A percentile compares a stretch with the other conserved stretches of the same genome.
phyloP scores from a whole-genome alignment of 345 rosid species.

The Rhodamnia rubescens region DNA sequence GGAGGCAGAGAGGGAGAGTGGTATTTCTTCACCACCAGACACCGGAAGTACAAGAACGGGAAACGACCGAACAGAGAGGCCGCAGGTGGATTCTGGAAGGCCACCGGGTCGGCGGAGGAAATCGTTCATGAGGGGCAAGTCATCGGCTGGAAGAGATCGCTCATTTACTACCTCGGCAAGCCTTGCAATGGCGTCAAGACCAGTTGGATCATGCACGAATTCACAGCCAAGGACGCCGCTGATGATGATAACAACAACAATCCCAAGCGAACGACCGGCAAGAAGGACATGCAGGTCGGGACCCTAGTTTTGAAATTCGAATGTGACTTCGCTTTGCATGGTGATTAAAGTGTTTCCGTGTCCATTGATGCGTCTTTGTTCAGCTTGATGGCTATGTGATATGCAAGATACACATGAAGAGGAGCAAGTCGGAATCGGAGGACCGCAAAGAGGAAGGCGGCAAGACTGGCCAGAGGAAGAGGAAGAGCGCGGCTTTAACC shows the following conservation, averaged over 20 bases:
- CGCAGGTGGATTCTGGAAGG: neutral
- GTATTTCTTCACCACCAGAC: conserved; percentile 6
- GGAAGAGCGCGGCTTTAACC: neutral
- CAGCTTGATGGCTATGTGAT: neutral
- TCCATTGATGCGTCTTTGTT: neutral
- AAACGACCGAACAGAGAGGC: neutral
- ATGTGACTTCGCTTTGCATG: neutral
- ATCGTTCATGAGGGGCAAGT: neutral
- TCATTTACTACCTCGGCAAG: neutral
- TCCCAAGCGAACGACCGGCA: neutral
- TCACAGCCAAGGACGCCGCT: neutral
- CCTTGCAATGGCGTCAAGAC: neutral
- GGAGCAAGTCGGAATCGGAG: neutral
- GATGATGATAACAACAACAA: neutral
- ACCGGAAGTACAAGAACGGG: conserved; percentile 1
- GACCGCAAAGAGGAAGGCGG: neutral
- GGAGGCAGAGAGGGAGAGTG: neutral
- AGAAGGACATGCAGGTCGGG: neutral
- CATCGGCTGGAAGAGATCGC: neutral
- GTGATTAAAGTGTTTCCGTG: neutral
- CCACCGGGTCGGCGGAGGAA: neutral
- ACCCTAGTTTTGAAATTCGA: neutral
- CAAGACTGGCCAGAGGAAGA: neutral
- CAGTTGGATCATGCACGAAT: neutral
- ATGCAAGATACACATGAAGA: neutral